Conservation (phyloP, 441 rosid genomes). For the Euphorbia celastroides region DNA sequence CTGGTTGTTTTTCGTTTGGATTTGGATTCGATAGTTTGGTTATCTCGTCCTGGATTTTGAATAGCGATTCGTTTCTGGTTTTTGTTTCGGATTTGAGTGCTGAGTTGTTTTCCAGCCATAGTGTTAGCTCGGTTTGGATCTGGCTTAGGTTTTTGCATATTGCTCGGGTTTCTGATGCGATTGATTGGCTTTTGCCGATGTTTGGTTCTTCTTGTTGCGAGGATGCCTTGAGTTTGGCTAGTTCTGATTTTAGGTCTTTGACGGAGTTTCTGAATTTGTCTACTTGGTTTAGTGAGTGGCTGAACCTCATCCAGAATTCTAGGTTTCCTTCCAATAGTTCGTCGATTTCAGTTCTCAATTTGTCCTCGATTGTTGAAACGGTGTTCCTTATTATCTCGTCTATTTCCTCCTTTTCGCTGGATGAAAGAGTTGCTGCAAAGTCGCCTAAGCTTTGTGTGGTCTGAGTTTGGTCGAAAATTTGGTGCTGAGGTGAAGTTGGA, state of each 20-base stretch:
- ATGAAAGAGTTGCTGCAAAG: conserved; percentile 1
- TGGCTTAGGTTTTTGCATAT: conserved; percentile 71
- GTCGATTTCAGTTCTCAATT: conserved; percentile 61
- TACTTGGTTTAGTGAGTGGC: conserved; percentile 72
- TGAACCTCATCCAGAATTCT: conserved; percentile 93
- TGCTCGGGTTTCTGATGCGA: conserved; percentile 51
- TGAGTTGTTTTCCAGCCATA: conserved; percentile 73
- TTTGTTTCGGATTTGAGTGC: conserved; percentile 65
- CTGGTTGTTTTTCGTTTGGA: conserved; percentile 26
- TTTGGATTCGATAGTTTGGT: conserved; percentile 32
- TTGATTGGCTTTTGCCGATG: conserved; percentile 16
- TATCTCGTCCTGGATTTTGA: conserved; percentile 67
- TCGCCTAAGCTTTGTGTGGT: neutral
- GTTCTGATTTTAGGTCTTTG: conserved; percentile 57
- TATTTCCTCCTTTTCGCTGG: conserved; percentile 23
- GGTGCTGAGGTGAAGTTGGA: conserved; percentile 33
- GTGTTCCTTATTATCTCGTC: conserved; percentile 20
- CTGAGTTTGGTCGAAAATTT: conserved; percentile 19
- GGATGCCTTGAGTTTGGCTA: conserved; percentile 30
- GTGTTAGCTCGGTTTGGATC: conserved; percentile 56
- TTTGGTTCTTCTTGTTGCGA: conserved; percentile 18
- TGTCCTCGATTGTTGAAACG: conserved; percentile 49
- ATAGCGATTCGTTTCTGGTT: conserved; percentile 43
- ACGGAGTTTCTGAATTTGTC: conserved; percentile 61
- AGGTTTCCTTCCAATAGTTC: conserved; percentile 77